Evolutionary conservation across 208 protist species (phyloP).

Genomic region (Leptomonas pyrrhocoris): DNA sequence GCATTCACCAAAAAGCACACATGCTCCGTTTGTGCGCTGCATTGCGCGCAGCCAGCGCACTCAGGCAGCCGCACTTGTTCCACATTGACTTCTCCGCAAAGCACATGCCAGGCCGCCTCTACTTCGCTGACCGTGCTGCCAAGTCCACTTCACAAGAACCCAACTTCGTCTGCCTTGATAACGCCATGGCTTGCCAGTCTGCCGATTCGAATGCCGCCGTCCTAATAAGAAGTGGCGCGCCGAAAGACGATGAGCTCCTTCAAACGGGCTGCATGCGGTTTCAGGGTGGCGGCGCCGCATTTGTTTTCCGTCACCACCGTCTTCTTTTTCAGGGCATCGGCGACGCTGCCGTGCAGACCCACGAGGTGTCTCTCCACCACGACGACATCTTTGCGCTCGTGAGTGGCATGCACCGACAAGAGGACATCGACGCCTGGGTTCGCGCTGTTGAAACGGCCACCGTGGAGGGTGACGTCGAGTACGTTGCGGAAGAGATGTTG

Average conservation of each 20-base stretch:
- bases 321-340: constrained; percentile 72
- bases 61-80: constrained; percentile 23
- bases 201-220: constrained; percentile 43
- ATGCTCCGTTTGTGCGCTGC: constrained; percentile 26
- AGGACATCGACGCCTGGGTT: constrained; percentile 34
- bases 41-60: constrained; percentile 13
- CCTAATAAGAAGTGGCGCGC: constrained; percentile 21
- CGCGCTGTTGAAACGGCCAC: constrained; percentile 24
- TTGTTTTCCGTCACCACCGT: constrained; percentile 49
- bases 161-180: constrained; percentile 64
- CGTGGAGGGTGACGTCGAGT: constrained; percentile 60
- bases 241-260: constrained; percentile 13
- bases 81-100: constrained; percentile 22
- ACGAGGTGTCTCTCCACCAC: constrained; percentile 50
- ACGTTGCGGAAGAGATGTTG: constrained; percentile 82
- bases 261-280: constrained; percentile 44
- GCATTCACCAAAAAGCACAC: not conserved
- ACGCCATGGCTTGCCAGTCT: constrained; percentile 48
- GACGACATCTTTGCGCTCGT: constrained; percentile 69
- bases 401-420: constrained; percentile 36
- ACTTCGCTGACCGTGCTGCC: constrained; percentile 79
- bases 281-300: constrained; percentile 49
- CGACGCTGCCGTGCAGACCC: constrained; percentile 43
- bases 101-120: constrained; percentile 38
- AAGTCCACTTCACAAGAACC: constrained; percentile 52